Evolutionary conservation across 2,329 filamentous ascomycete genomes (phyloP).

Genomic region (Xylariaceae sp.): DNA sequence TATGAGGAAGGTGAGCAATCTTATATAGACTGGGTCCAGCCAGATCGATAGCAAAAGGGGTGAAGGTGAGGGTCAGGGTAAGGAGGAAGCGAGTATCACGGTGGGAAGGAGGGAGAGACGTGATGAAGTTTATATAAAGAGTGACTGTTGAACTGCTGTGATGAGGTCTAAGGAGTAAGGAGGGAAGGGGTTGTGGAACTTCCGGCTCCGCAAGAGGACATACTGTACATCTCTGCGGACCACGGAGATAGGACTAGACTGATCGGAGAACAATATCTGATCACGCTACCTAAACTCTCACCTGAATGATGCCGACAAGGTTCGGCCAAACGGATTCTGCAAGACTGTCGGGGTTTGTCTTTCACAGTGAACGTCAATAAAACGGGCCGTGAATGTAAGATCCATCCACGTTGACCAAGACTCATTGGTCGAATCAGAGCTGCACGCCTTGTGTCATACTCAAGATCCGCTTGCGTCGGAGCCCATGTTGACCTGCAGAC

Average conservation of each 20-base stretch:
- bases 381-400: background rate
- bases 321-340: background rate
- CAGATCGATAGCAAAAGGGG: slow-evolving; percentile 18
- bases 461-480: slow-evolving; percentile 7
- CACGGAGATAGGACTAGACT: slow-evolving; percentile 8
- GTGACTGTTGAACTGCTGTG: slow-evolving; percentile 15
- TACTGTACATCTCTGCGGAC: slow-evolving; percentile 1
- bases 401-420: background rate
- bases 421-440: slow-evolving; percentile 2
- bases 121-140: slow-evolving; percentile 23
- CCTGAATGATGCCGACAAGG: slow-evolving; percentile 14
- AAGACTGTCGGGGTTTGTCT: background rate
- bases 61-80: background rate
- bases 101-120: slow-evolving; percentile 24
- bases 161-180: background rate
- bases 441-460: slow-evolving; percentile 18
- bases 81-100: slow-evolving; percentile 29
- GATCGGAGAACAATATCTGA: slow-evolving; percentile 11
- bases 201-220: background rate
- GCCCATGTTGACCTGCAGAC: slow-evolving; percentile 6
- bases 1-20: background rate
- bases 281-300: slow-evolving; percentile 5
- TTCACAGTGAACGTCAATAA: background rate
- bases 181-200: slow-evolving; percentile 8
- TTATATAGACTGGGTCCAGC: slow-evolving; percentile 6